Base-by-base conservation (phyloP, 2,329 filamentous ascomycete genomes). In the Diaporthe velutina region DNA sequence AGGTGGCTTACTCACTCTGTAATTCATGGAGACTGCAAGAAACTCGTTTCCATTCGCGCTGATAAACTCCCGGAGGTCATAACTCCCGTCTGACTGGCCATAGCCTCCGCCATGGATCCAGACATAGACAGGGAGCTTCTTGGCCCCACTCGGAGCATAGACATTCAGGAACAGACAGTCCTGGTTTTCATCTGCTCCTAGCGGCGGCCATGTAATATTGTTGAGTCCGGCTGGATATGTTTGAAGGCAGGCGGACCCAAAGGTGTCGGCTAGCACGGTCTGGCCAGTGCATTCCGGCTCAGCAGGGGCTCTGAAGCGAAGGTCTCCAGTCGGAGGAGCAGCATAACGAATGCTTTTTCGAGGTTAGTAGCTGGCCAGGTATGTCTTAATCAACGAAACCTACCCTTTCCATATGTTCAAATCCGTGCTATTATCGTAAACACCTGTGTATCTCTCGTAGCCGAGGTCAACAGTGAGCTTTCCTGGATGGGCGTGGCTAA, bases 391-490 rank as follows among this genome's bases (percentile, higher is more conserved):
- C 28, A 40, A 42, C 15, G n/a, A 17, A 10, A 28, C 57, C 12
- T 19, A 60, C 57, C 57, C 57, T 60, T 40, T 60, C 57, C 57
- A 60, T 40, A 19, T 60, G 35, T 60, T 40, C 35, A 60, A 40
- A 40, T 40, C 57, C 57, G 57, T 40, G 35, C 57, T 60, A 7
- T 60, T 19, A 19, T 60, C 8, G n/a, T 60, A 28, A 40, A 40
- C n/a, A 42, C 57, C 57, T 42, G 57, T 60, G 57, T 60, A 60
- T 19, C 17, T 60, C 35, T 60, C 57, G 57, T 60, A 60, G 25
- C 57, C 57, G n/a, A 60, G 57, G 35, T 60, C 57, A 40, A 60
- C 35, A 2, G 57, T 42, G 13, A 60, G 57, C 4, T 28, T n/a
- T 42, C 12, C 10, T 6, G 57, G 57, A 60, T 60, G n/a, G 12